A percentile compares a stretch with the other conserved stretches of the same genome.
These are phyloP conservation scores for Pyracantha coccinea DNA, from an alignment of 331 rosid species.

Conservation along the genomic window DNA sequence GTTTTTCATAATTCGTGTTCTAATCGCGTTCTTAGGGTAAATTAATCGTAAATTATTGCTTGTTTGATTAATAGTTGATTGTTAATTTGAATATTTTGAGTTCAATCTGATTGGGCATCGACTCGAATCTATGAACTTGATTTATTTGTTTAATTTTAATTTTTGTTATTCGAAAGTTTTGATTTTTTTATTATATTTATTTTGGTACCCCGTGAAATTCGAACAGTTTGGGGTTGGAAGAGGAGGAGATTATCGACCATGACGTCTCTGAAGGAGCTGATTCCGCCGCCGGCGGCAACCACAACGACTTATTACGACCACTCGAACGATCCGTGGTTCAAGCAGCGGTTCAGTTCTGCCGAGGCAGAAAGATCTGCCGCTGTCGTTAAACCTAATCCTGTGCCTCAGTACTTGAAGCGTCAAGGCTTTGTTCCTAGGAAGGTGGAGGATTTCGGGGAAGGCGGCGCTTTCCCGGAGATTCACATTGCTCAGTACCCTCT, in stretches of 20 bases:
- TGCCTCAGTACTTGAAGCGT: slow-evolving; percentile 61
- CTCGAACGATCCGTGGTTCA: slow-evolving; percentile 83
- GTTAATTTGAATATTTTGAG: too few relatives aligned
- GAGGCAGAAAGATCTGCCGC: slow-evolving; percentile 44
- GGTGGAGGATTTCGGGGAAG: slow-evolving; percentile 73
- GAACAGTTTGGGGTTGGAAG: not conserved
- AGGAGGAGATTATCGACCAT: slow-evolving; percentile 14
- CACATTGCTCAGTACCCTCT: slow-evolving; percentile 81
- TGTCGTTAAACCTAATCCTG: slow-evolving; percentile 36
- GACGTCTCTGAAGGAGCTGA: slow-evolving; percentile 66
- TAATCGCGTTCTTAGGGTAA: too few relatives aligned
- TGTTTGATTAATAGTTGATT: too few relatives aligned
- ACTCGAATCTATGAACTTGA: not conserved
- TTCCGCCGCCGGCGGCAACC: slow-evolving; percentile 55
- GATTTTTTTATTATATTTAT: too few relatives aligned
- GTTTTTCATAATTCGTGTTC: too few relatives aligned
- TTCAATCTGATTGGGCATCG: too few relatives aligned
- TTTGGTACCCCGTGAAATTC: too few relatives aligned
- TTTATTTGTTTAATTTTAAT: not conserved
- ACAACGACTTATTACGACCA: slow-evolving; percentile 59
- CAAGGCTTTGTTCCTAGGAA: slow-evolving; percentile 69
- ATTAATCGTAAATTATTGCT: too few relatives aligned
- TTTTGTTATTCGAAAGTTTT: not conserved
- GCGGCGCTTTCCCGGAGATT: slow-evolving; percentile 84
- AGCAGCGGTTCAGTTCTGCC: slow-evolving; percentile 53